phyloP scores from a whole-genome alignment of 345 rosid species.

The Melaleuca quinquenervia region DNA sequence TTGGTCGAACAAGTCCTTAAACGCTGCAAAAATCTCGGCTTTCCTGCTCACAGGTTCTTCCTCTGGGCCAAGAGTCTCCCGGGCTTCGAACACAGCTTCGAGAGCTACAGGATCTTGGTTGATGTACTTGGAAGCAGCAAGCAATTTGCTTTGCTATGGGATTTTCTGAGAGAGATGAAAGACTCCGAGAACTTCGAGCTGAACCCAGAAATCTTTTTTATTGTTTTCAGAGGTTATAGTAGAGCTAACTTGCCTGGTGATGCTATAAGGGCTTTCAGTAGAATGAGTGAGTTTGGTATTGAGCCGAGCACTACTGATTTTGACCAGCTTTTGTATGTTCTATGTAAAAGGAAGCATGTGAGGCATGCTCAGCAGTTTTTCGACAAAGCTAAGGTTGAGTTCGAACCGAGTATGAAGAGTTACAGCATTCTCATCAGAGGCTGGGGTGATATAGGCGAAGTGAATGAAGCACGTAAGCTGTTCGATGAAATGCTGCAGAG shows the following conservation, averaged over 20 bases:
- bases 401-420: conserved; percentile 31
- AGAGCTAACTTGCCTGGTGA: conserved; percentile 64
- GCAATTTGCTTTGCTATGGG: conserved; percentile 75
- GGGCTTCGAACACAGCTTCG: conserved; percentile 43
- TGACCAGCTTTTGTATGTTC: conserved; percentile 45
- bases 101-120: conserved; percentile 57
- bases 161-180: conserved; percentile 55
- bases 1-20: conserved; percentile 72
- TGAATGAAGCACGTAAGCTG: conserved; percentile 36
- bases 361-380: conserved; percentile 46
- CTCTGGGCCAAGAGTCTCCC: conserved; percentile 70
- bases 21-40: conserved; percentile 72
- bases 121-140: conserved; percentile 54
- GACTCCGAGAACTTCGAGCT: conserved; percentile 31
- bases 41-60: conserved; percentile 79
- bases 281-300: conserved; percentile 78
- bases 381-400: conserved; percentile 27
- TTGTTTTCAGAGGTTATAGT: conserved; percentile 66
- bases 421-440: conserved; percentile 61
- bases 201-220: conserved; percentile 46
- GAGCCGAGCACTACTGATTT: conserved; percentile 51
- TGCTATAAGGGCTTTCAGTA: conserved; percentile 58
- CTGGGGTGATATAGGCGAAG: conserved; percentile 43
- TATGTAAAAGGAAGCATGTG: conserved; percentile 62
- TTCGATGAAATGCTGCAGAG: conserved; percentile 64